Evolutionary conservation across 1,284 basidiomycete species (phyloP).

Genomic region (Sporisorium scitamineum): DNA sequence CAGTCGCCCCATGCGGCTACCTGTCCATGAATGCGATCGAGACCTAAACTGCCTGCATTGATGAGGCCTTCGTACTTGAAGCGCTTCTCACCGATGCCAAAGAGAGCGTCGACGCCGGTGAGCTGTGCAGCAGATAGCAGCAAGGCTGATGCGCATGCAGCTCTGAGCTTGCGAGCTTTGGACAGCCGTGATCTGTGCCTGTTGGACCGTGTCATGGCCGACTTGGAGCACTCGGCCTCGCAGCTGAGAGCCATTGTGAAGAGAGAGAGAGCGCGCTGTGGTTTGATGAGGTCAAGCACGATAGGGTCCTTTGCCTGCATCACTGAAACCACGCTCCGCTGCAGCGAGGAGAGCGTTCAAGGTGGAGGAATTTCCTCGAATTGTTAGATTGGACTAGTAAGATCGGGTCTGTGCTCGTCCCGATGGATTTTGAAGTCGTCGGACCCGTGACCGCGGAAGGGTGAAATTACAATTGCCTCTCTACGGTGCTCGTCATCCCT

Average conservation of each 20-base stretch:
- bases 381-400: slow-evolving; percentile 26
- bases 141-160: slow-evolving; percentile 28
- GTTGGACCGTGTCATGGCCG: slow-evolving; percentile 16
- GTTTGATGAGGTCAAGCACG: background rate
- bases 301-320: slow-evolving; percentile 20
- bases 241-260: slow-evolving; percentile 29
- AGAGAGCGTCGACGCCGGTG: slow-evolving; percentile 38
- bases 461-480: background rate
- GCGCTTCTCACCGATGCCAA: slow-evolving; percentile 72
- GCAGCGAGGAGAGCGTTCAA: background rate
- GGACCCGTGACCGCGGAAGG: background rate
- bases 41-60: slow-evolving; percentile 82
- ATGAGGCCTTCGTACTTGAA: slow-evolving; percentile 88
- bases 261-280: no score
- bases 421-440: background rate
- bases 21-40: slow-evolving; percentile 76
- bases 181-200: slow-evolving; percentile 5
- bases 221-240: slow-evolving; percentile 36
- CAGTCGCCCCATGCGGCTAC: slow-evolving; percentile 93
- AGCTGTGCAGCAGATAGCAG: slow-evolving; percentile 17
- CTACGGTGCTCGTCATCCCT: background rate
- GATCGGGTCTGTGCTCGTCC: background rate
- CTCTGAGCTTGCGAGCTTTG: slow-evolving; percentile 17
- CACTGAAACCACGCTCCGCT: slow-evolving; percentile 1
- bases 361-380: slow-evolving; percentile 17